These are phyloP conservation scores for Fusarium mundagurra DNA, from an alignment of 2,329 filamentous ascomycete genomes.

Conservation along the genomic window DNA sequence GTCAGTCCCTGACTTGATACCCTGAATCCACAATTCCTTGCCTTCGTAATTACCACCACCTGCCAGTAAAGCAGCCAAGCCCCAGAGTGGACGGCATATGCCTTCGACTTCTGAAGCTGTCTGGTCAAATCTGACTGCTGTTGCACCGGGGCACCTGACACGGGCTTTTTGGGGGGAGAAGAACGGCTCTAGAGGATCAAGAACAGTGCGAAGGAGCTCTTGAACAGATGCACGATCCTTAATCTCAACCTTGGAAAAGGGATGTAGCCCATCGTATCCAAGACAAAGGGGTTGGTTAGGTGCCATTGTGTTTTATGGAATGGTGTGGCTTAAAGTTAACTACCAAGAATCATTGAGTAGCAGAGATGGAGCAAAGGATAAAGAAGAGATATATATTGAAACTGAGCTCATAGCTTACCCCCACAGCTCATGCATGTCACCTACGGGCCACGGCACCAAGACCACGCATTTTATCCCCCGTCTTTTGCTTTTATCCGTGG, in stretches of 20 bases:
- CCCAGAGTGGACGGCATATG: constrained; percentile 80
- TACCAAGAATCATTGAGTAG: background rate
- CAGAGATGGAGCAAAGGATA: background rate
- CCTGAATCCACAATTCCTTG: constrained; percentile 71
- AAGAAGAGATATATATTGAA: constrained; percentile 1
- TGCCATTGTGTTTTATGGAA: constrained; percentile 24
- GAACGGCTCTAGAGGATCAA: constrained; percentile 76
- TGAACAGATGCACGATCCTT: constrained; percentile 66
- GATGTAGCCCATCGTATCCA: constrained; percentile 63
- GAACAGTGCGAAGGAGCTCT: constrained; percentile 67
- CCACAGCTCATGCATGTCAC: background rate
- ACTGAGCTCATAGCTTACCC: background rate
- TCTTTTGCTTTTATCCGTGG: background rate
- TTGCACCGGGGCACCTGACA: constrained; percentile 73
- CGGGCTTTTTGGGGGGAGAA: constrained; percentile 74
- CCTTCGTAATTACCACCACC: constrained; percentile 73
- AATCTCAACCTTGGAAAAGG: constrained; percentile 63
- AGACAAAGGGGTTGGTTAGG: constrained; percentile 47
- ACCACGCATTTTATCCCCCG: constrained; percentile 15
- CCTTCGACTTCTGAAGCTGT: constrained; percentile 81
- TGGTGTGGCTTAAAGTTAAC: background rate
- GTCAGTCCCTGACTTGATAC: constrained; percentile 76
- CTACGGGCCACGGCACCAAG: background rate
- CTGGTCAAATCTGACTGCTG: constrained; percentile 81
- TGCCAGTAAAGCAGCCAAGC: constrained; percentile 74